phyloP scores from a whole-genome alignment of 495 filamentous ascomycete species.

The Bacidia rubella region DNA sequence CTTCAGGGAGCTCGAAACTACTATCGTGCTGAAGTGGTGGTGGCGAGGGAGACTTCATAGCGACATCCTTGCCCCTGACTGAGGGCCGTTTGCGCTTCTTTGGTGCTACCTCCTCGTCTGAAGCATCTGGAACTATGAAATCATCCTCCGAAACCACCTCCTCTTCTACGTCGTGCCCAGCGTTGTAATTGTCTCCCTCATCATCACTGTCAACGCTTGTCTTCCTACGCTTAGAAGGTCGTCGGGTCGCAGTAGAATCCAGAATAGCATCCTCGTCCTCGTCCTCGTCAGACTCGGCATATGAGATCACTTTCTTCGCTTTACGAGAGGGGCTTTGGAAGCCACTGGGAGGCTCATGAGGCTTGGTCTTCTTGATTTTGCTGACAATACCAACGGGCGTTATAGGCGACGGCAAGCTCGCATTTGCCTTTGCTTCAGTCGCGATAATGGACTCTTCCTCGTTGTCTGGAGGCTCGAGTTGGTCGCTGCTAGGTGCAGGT shows the following conservation, averaged over 20 bases:
- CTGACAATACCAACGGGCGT: conserved; percentile 10
- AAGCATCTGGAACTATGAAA: conserved; percentile 71
- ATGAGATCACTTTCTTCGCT: conserved; percentile 33
- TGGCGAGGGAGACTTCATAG: conserved; percentile 44
- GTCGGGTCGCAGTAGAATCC: conserved; percentile 28
- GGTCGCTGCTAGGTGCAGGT: conserved; percentile 72
- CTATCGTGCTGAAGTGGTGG: conserved; percentile 16
- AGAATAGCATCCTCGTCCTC: conserved; percentile 42
- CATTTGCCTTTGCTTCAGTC: conserved; percentile 19
- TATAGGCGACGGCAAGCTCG: conserved; percentile 11
- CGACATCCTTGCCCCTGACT: conserved; percentile 29
- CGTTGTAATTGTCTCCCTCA: conserved; percentile 55
- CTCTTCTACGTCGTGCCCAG: conserved; percentile 34
- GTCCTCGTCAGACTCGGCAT: conserved; percentile 37
- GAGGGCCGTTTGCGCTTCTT: conserved; percentile 62
- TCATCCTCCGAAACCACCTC: conserved; percentile 58
- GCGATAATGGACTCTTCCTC: conserved; percentile 17
- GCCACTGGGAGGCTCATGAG: conserved; percentile 8
- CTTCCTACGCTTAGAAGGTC: conserved; percentile 38
- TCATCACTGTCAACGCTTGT: conserved; percentile 45
- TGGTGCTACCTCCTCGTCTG: conserved; percentile 55
- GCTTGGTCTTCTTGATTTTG: background rate
- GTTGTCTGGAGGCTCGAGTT: conserved; percentile 26
- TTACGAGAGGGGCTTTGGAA: conserved; percentile 34
- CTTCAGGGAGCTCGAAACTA: conserved; percentile 31